phyloP scores from a whole-genome alignment of 345 rosid genomes.

The Citrus hindsii region DNA sequence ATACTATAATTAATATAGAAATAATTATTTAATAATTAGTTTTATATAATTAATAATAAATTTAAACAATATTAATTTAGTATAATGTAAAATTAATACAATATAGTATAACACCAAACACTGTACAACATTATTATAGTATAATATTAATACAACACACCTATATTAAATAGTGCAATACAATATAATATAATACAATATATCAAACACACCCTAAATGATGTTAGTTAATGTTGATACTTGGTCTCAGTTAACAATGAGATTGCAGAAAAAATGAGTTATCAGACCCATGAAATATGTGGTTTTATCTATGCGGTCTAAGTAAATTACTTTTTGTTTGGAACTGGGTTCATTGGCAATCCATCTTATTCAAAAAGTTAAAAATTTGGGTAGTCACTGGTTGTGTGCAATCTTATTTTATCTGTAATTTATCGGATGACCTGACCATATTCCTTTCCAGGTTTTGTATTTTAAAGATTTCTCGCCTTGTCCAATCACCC shows the following conservation, averaged over 20 bases:
- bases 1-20: too few relatives aligned
- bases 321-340: background rate
- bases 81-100: too few relatives aligned
- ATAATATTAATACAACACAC: too few relatives aligned
- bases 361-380: background rate
- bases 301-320: background rate
- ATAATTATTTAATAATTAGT: too few relatives aligned
- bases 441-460: slow-evolving; percentile 36
- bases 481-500: slow-evolving; percentile 49
- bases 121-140: too few relatives aligned
- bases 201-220: background rate
- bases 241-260: background rate
- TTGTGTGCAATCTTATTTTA: background rate
- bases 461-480: slow-evolving; percentile 72
- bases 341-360: background rate
- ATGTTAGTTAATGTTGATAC: background rate
- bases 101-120: too few relatives aligned
- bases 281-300: background rate
- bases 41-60: too few relatives aligned
- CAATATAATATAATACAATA: too few relatives aligned
- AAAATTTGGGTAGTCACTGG: background rate
- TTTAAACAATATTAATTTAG: too few relatives aligned
- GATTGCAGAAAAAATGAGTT: background rate
- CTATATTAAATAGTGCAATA: too few relatives aligned
- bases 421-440: slow-evolving; percentile 1